Base-by-base conservation (phyloP, 225 moss, liverwort and hornwort species). In the Antitrichia curtipendula region DNA sequence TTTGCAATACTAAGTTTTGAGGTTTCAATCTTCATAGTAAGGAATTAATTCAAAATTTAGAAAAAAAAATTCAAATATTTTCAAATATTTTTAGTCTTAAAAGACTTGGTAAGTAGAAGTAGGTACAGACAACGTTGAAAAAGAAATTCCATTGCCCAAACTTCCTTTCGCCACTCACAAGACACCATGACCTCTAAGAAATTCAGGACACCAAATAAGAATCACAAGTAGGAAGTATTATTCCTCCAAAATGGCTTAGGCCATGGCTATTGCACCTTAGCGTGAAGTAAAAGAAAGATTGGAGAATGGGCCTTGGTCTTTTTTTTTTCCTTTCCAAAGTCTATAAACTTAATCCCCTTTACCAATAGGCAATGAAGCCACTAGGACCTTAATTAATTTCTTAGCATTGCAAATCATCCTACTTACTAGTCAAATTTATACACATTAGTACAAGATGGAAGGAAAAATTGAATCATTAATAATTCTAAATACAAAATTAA, bases 21-120 rank as follows among this genome's bases (percentile, higher is more conserved):
- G 2, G 47, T 47, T 29, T 2, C 0, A 45, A 29, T 29, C 10
- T 72, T 7, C 2, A 45, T 45, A 0, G 3, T 47, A 0, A 2
- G 2, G 1, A 18, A 47, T 45, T 3, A 72, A 2, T 29, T 73
- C 47, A 73, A 47, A 73, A 47, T 73, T 29, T 9, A 11, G 29
- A 13, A 3, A 43, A 9, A 16, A 25, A 15, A 70, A 16, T 10
- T 72, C 10, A 16, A 28, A 16, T 43, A 3, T 28, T 16, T 16
- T 9, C 1, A 8, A 43, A 28, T 43, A 27, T 16, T 71, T 71
- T 41, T 28, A 27, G 6, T 28, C 16, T 9, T 29, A 9, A 4
- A 72, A 45, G 16, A 45, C 10, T 45, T 17, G 0, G 3, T 6
- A 47, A 15, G 1, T 4, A 25, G 8, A 70, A 70, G 15, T 41